Evolutionary conservation across 805 yeast genomes (phyloP).

Genomic region (Suhomyces sp.): DNA sequence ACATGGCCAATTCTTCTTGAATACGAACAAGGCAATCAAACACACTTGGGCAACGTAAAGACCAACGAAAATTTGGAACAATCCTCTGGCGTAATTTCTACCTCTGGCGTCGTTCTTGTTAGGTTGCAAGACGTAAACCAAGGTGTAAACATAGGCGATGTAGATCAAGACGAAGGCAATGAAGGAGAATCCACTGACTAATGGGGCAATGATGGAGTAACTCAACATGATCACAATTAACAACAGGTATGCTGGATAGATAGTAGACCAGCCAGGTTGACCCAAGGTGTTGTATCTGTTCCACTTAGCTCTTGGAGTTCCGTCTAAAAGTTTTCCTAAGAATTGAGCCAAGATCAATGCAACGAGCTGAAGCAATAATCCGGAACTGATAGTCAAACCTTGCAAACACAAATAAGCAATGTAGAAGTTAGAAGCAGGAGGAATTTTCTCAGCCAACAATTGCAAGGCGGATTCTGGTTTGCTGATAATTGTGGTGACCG

Average conservation of each 20-base stretch:
- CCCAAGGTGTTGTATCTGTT: conserved; percentile 61
- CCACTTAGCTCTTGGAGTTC: conserved; percentile 94
- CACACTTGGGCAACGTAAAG: conserved; percentile 70
- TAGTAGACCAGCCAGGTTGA: conserved; percentile 75
- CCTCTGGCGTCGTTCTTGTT: conserved; percentile 63
- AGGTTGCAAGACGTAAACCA: conserved; percentile 62
- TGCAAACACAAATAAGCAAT: conserved; percentile 23
- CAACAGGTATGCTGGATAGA: conserved; percentile 75
- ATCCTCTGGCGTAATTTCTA: conserved; percentile 66
- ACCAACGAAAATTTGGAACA: conserved; percentile 71
- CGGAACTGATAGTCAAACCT: conserved; percentile 24
- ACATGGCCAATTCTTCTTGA: conserved; percentile 77
- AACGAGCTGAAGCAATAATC: conserved; percentile 28
- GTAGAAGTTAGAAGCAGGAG: conserved; percentile 28
- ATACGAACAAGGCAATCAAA: conserved; percentile 67
- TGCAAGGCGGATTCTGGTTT: conserved; percentile 15
- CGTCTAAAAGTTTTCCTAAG: conserved; percentile 69
- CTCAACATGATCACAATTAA: conserved; percentile 68
- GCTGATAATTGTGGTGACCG: conserved; percentile 13
- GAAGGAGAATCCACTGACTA: conserved; percentile 64
- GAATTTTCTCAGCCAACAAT: conserved; percentile 22
- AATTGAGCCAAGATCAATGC: conserved; percentile 68
- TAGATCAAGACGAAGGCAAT: conserved; percentile 56
- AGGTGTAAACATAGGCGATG: conserved; percentile 59
- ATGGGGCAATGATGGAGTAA: conserved; percentile 78